Evolutionary conservation across 2,329 filamentous ascomycete genomes (phyloP).

Genomic region (Cordyceps fumosorosea): DNA sequence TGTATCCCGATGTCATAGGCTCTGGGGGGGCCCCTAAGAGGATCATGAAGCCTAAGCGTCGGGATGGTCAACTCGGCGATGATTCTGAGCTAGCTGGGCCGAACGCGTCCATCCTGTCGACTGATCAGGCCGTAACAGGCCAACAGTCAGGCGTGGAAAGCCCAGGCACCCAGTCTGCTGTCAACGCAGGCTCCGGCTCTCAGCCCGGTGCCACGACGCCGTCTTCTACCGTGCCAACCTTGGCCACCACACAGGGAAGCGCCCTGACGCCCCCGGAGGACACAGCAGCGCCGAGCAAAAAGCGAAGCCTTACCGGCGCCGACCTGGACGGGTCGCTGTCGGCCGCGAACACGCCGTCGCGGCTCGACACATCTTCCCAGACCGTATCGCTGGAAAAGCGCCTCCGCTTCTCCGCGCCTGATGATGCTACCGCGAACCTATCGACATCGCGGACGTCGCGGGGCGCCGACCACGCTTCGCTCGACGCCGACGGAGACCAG

Average conservation of each 20-base stretch:
- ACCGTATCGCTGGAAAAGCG: slow-evolving; percentile 9
- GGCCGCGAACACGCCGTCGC: background rate
- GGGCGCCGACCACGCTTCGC: background rate
- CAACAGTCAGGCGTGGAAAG: slow-evolving; percentile 2
- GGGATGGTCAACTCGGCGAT: slow-evolving; percentile 39
- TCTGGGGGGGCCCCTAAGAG: slow-evolving; percentile 54
- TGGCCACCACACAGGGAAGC: slow-evolving; percentile 20
- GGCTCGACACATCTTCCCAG: background rate
- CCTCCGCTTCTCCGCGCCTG: background rate
- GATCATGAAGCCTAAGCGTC: slow-evolving; percentile 48
- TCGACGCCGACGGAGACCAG: background rate
- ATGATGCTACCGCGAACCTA: background rate
- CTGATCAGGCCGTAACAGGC: slow-evolving; percentile 18
- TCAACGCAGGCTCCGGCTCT: background rate
- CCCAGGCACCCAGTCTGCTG: background rate
- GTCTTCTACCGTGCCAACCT: background rate
- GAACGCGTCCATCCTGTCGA: slow-evolving; percentile 36
- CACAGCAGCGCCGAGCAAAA: slow-evolving; percentile 35
- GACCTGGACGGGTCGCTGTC: slow-evolving; percentile 9
- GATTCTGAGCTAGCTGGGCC: slow-evolving; percentile 44
- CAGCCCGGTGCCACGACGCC: background rate
- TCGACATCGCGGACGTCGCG: background rate
- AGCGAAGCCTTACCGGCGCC: slow-evolving; percentile 30
- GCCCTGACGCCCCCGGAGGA: slow-evolving; percentile 53
- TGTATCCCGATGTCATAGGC: slow-evolving; percentile 54